These are phyloP conservation scores for Phialophora expanda DNA, from an alignment of 2,329 filamentous ascomycete species.

Conservation along the genomic window DNA sequence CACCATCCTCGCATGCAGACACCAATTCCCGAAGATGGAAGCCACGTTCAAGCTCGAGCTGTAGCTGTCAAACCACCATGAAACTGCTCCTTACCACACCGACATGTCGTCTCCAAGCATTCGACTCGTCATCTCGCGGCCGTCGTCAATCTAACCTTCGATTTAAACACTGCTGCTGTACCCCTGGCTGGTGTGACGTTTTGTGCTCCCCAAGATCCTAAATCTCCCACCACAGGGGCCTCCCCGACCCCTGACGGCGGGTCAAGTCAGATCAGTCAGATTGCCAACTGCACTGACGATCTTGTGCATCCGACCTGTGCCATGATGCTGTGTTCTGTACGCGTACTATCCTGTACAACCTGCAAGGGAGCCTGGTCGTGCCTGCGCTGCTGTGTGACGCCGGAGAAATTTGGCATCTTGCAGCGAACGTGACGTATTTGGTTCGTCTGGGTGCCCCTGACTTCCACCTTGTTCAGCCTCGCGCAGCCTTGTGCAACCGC, in stretches of 20 bases:
- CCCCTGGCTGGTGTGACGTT: background rate
- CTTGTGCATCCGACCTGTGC: background rate
- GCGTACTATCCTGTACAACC: background rate
- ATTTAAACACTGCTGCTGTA: constrained; percentile 2
- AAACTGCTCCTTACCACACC: background rate
- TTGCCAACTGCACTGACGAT: background rate
- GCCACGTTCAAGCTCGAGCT: background rate
- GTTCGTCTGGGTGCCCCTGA: background rate
- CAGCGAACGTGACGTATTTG: background rate
- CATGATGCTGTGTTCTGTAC: background rate
- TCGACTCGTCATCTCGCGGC: background rate
- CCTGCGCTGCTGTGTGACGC: background rate
- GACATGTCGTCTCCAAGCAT: background rate
- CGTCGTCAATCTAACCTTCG: constrained; percentile 10
- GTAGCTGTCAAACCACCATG: background rate
- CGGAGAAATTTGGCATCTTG: constrained; percentile 3
- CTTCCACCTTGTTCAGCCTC: background rate
- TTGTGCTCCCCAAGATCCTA: constrained; percentile 2
- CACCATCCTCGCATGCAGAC: background rate
- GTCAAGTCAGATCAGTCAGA: background rate
- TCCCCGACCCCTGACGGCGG: background rate
- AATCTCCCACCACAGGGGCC: background rate
- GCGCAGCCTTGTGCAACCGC: background rate
- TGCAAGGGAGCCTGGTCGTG: background rate
- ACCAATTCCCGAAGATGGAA: background rate